Evolutionary conservation across 495 filamentous ascomycete genomes (phyloP), one percentile per base, ranked within the genome.

Genomic region (Elaphomyces granulatus): DNA sequence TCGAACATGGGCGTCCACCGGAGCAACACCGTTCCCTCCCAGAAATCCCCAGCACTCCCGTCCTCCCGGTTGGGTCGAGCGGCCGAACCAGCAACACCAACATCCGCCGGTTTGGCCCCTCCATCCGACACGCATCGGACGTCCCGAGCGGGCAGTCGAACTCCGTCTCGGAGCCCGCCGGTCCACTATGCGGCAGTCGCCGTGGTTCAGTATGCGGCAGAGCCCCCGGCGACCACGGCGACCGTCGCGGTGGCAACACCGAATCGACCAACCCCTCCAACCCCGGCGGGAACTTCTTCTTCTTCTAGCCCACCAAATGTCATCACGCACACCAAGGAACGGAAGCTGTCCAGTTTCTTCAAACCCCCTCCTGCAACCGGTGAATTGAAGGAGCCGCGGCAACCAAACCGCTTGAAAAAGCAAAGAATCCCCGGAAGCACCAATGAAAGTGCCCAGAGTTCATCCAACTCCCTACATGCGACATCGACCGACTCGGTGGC

Each of bases 21-120:
- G 48, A 95, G 87, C 60, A 98, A 96, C 58, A 98, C 90, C 7
- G 61, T 95, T 14, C 90, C 90, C n/a, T 88, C 87, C 2, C 90
- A 92, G 55, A 83, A 77, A 62, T 87, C 88, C 1, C 83, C 87
- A 14, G 77, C 70, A 9, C 48, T 88, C 17, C 61, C 70, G 15
- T 63, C 71, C 20, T 70, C 77, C 17, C 60, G 75, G 3, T 71
- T 73, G 41, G 56, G 65, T 36, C 64, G 72, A 33, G 50, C 58
- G 23, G 50, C 48, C 6, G 60, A 68, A 14, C 47, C 36, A 41
- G 46, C 53, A 42, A 49, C 32, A 15, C 49, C 47, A 49, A 61
- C 52, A 44, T 41, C 60, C 30, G 38, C 61, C 8, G 45, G 41
- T n/a, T 45, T 63, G 31, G 42, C 59, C 41, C 38, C 56, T 33